Conservation (phyloP, 1,284 basidiomycete genomes). For the Rhodotorula sp. region DNA sequence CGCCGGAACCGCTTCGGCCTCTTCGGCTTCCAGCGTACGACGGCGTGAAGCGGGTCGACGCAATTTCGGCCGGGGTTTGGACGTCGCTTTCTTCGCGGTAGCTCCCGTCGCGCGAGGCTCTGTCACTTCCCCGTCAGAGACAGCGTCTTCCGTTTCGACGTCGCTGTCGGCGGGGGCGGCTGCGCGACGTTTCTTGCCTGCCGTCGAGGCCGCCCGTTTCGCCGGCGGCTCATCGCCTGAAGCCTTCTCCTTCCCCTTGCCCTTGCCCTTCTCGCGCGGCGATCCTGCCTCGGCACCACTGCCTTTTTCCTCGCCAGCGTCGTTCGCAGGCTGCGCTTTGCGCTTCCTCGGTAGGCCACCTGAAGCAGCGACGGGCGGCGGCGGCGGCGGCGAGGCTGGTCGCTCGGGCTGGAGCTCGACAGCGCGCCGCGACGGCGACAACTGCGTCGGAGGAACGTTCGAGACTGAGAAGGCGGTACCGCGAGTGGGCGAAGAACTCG, state of each 20-base stretch:
- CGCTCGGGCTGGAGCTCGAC: background rate
- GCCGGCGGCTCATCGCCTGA: background rate
- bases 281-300: background rate
- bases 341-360: background rate
- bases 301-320: background rate
- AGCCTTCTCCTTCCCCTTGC: slow-evolving; percentile 1
- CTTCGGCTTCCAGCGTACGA: background rate
- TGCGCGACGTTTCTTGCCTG: background rate
- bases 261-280: slow-evolving; percentile 4
- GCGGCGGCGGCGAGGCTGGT: background rate
- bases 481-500: background rate
- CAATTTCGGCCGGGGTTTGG: slow-evolving; percentile 7
- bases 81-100: background rate
- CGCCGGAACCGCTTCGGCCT: background rate
- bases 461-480: slow-evolving; percentile 15
- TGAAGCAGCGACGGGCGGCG: background rate
- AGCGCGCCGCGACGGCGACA: background rate
- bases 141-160: background rate
- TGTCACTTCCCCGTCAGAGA: too few species aligned
- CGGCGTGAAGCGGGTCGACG: background rate
- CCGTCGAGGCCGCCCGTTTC: background rate
- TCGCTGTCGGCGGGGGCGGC: background rate
- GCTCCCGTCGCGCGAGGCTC: background rate
- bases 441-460: background rate
- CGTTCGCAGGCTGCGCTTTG: background rate